phyloP scores from a whole-genome alignment of 805 yeast species.

The Diddensiella transvaalensis region DNA sequence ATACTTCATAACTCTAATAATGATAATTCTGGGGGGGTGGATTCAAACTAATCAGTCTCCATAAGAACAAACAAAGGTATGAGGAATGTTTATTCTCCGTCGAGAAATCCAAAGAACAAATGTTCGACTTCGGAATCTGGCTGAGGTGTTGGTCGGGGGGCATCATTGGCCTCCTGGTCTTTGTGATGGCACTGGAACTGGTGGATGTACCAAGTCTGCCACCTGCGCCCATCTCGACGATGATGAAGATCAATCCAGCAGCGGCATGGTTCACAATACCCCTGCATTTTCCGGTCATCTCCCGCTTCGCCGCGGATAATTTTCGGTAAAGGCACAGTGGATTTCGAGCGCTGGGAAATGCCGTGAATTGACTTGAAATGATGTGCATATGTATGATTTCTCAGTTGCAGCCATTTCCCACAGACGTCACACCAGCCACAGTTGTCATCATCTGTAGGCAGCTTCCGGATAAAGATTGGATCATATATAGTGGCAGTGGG shows the following conservation, averaged over 20 bases:
- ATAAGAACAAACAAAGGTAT: too few species aligned
- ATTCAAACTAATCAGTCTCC: not conserved
- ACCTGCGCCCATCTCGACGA: constrained; percentile 17
- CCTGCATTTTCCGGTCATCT: constrained; percentile 18
- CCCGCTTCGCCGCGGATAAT: constrained; percentile 16
- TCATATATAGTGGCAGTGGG: constrained; percentile 19
- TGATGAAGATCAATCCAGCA: constrained; percentile 21
- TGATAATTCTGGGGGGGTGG: not conserved
- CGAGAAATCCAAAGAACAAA: constrained; percentile 9
- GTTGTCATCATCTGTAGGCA: constrained; percentile 20
- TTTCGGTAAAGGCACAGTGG: constrained; percentile 13
- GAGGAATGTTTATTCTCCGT: not conserved
- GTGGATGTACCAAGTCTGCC: constrained; percentile 24
- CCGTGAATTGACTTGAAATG: constrained; percentile 43
- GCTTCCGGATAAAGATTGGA: constrained; percentile 18
- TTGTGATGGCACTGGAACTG: constrained; percentile 22
- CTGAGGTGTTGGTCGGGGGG: constrained; percentile 8
- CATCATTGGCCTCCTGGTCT: constrained; percentile 13
- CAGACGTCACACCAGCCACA: constrained; percentile 23
- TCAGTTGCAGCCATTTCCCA: constrained; percentile 20
- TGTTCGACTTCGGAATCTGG: not conserved
- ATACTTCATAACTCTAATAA: not conserved
- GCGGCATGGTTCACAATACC: constrained; percentile 17
- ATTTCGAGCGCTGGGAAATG: constrained; percentile 27
- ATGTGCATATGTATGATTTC: constrained; percentile 45